Evolutionary conservation across 305 asterid genomes (phyloP).

Genomic region (Stenogyne calaminthoides): DNA sequence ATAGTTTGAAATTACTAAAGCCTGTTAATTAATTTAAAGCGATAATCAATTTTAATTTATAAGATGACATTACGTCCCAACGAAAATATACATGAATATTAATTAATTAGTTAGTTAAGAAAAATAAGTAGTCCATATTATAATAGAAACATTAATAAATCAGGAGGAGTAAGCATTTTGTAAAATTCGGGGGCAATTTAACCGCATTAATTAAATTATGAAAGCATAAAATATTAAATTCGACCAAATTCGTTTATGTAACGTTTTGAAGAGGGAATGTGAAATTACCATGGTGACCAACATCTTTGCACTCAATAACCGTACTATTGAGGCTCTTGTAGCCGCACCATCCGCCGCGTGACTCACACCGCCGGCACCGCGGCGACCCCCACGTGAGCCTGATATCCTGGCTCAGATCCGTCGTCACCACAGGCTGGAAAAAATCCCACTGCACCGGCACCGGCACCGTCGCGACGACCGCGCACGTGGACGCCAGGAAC

Average conservation of each 20-base stretch:
- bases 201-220: too few relatives aligned
- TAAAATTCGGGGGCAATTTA: not conserved
- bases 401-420: constrained; percentile 48
- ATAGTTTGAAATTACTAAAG: not conserved
- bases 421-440: constrained; percentile 38
- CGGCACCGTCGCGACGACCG: constrained; percentile 34
- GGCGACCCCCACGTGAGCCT: constrained; percentile 47
- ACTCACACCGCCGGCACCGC: constrained; percentile 52
- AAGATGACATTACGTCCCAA: not conserved
- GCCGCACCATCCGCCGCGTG: constrained; percentile 46
- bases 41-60: not conserved
- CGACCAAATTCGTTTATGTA: too few relatives aligned
- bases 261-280: too few relatives aligned
- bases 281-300: constrained; percentile 14
- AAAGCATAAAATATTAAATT: too few relatives aligned
- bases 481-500: constrained; percentile 40
- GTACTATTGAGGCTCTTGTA: constrained; percentile 26
- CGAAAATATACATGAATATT: not conserved
- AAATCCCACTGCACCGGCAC: constrained; percentile 56
- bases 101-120: not conserved
- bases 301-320: constrained; percentile 38
- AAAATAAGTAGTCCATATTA: not conserved
- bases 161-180: not conserved
- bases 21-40: too few relatives aligned
- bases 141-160: not conserved